These are phyloP conservation scores for Aspergillus sp. DNA, from an alignment of 2,329 filamentous ascomycete species.

Conservation along the genomic window DNA sequence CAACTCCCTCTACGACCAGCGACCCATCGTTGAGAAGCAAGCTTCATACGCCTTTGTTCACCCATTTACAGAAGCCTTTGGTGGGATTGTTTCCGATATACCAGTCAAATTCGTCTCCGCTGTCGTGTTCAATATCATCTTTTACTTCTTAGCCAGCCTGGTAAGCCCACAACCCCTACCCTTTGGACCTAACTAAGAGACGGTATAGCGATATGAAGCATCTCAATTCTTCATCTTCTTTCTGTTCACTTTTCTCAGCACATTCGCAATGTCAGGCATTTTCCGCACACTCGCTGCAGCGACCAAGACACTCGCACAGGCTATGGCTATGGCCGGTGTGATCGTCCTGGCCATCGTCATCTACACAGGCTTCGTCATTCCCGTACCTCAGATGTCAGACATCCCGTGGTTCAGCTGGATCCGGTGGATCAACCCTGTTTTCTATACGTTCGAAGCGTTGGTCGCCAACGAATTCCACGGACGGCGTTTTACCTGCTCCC, in stretches of 20 bases:
- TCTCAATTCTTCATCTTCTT: conserved; percentile 63
- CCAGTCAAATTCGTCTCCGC: conserved; percentile 76
- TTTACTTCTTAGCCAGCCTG: conserved; percentile 87
- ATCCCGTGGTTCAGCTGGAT: conserved; percentile 67
- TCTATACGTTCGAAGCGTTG: conserved; percentile 64
- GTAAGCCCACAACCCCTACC: conserved; percentile 17
- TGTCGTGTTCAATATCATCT: conserved; percentile 72
- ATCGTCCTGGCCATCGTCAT: conserved; percentile 60
- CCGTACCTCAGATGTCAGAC: conserved; percentile 52
- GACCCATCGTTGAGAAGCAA: conserved; percentile 91
- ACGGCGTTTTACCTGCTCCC: conserved; percentile 56
- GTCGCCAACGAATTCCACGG: conserved; percentile 59
- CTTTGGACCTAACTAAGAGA: conserved; percentile 10
- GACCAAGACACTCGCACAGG: conserved; percentile 62
- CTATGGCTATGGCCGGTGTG: conserved; percentile 57
- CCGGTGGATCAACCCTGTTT: conserved; percentile 63
- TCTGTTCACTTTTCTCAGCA: conserved; percentile 60
- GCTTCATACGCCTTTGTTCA: conserved; percentile 85
- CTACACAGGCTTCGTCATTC: conserved; percentile 66
- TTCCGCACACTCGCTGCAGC: conserved; percentile 60
- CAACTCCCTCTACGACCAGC: conserved; percentile 81
- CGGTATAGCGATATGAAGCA: conserved; percentile 32
- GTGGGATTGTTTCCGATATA: conserved; percentile 82
- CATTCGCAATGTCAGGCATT: conserved; percentile 57
- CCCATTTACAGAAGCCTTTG: conserved; percentile 80